Evolutionary conservation across 139 green algal species (phyloP).

Genomic region (Chlamydomonas schloesseri): DNA sequence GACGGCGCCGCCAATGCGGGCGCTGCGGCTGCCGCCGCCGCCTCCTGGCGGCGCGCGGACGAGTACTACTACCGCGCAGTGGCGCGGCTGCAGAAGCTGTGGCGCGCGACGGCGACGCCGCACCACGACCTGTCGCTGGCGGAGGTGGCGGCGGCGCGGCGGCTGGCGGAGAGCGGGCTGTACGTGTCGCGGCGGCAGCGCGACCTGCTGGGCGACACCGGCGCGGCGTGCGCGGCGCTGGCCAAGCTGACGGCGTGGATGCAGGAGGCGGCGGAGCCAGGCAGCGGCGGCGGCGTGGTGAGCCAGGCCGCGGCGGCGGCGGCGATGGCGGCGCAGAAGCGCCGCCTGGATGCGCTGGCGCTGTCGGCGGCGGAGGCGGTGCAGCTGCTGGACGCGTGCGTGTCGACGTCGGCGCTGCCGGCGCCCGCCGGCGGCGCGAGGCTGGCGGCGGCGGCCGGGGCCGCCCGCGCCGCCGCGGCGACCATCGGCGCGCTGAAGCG

Average conservation of each 20-base stretch:
- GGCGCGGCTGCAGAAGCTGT: constrained; percentile 88
- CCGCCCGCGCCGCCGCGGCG: background rate
- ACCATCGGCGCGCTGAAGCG: background rate
- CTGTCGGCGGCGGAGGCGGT: constrained; percentile 46
- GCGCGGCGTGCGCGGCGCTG: constrained; percentile 20
- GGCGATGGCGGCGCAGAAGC: constrained; percentile 18
- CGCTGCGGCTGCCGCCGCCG: background rate
- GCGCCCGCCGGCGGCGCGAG: background rate
- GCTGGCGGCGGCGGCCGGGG: background rate
- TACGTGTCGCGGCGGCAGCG: constrained; percentile 80
- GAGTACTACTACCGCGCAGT: constrained; percentile 88
- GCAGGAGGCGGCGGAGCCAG: background rate
- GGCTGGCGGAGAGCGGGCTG: constrained; percentile 82
- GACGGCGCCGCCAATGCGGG: background rate
- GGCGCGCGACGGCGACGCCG: constrained; percentile 61
- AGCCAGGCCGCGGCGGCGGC: background rate
- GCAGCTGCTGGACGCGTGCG: constrained; percentile 60
- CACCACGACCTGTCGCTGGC: constrained; percentile 80
- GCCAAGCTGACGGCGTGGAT: constrained; percentile 42
- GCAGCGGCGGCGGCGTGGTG: background rate
- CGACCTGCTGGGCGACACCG: constrained; percentile 49
- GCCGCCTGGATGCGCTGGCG: constrained; percentile 49
- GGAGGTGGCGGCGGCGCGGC: constrained; percentile 74
- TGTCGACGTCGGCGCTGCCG: constrained; percentile 30
- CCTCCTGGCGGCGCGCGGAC: constrained; percentile 76